Evolutionary conservation across 2,329 filamentous ascomycete species (phyloP).

Genomic region (Penicillium sp.): DNA sequence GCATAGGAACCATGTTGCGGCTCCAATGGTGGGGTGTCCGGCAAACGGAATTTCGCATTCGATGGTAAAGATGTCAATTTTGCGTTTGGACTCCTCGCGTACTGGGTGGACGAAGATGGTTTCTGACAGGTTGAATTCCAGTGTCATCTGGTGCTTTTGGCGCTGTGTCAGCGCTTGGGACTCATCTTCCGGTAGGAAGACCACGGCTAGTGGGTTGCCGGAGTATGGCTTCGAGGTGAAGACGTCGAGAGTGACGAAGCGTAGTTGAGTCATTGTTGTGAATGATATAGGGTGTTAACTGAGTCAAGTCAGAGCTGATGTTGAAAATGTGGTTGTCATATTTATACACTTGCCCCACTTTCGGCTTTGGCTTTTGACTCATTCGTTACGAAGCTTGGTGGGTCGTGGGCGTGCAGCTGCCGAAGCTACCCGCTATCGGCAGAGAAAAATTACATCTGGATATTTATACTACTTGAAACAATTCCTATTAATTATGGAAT

Average conservation of each 20-base stretch:
- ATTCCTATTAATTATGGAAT: background rate
- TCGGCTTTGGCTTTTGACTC: constrained; percentile 2
- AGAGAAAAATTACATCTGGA: background rate
- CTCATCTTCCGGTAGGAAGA: constrained; percentile 42
- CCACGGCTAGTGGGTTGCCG: constrained; percentile 59
- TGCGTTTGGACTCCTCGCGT: constrained; percentile 15
- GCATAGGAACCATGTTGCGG: constrained; percentile 48
- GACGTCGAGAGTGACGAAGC: constrained; percentile 43
- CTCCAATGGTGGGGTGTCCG: constrained; percentile 59
- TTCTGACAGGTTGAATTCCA: constrained; percentile 60
- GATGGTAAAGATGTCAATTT: constrained; percentile 57
- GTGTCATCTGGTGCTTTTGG: constrained; percentile 55
- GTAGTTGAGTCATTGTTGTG: constrained; percentile 26
- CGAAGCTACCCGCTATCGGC: constrained; percentile 6
- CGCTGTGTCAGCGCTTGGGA: constrained; percentile 42
- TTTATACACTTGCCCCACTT: constrained; percentile 1
- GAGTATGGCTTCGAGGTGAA: constrained; percentile 43
- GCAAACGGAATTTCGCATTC: constrained; percentile 57
- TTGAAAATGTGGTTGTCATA: background rate
- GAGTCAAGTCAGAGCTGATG: background rate
- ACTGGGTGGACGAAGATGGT: constrained; percentile 54
- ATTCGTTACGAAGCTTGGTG: background rate
- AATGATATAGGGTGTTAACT: background rate
- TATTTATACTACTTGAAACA: background rate
- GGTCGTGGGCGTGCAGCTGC: constrained; percentile 4